These are phyloP conservation scores for Thelonectria discophora DNA, from an alignment of 2,329 filamentous ascomycete species.

Conservation along the genomic window DNA sequence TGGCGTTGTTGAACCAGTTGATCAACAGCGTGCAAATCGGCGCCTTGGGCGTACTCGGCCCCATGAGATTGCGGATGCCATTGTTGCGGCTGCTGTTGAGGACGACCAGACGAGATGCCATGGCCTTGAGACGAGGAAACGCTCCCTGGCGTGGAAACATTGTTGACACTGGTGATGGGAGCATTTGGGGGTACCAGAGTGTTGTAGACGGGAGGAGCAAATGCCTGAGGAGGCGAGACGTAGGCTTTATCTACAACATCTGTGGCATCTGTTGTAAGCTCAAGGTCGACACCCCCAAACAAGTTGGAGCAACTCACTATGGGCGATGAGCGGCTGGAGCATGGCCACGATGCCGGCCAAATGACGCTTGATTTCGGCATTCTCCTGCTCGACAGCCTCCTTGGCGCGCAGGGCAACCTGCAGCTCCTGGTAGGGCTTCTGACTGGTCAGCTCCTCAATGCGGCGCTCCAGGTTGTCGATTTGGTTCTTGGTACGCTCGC, in stretches of 20 bases:
- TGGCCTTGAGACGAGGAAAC: constrained; percentile 38
- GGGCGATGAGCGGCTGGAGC: constrained; percentile 65
- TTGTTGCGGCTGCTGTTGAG: constrained; percentile 30
- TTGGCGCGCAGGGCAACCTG: constrained; percentile 79
- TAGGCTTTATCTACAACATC: constrained; percentile 45
- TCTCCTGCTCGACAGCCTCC: constrained; percentile 80
- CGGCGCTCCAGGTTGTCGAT: constrained; percentile 78
- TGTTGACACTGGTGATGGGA: constrained; percentile 33
- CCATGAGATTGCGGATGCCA: constrained; percentile 30
- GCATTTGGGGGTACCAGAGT: constrained; percentile 28
- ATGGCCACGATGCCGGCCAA: constrained; percentile 72
- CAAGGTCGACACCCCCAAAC: not conserved
- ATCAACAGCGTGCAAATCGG: constrained; percentile 27
- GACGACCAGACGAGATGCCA: constrained; percentile 27
- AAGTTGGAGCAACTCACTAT: constrained; percentile 31
- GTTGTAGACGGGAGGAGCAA: constrained; percentile 36
- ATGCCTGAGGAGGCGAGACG: constrained; percentile 45
- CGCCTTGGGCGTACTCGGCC: constrained; percentile 1
- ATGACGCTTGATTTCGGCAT: constrained; percentile 77
- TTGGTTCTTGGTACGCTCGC: constrained; percentile 81
- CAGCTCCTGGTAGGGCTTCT: constrained; percentile 85
- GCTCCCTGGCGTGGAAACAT: constrained; percentile 40
- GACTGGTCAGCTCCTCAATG: constrained; percentile 79
- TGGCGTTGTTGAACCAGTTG: constrained; percentile 59
- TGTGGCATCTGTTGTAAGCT: constrained; percentile 20